phyloP scores from a whole-genome alignment of 768 basidiomycete species.

The Amanita fuliginea region DNA sequence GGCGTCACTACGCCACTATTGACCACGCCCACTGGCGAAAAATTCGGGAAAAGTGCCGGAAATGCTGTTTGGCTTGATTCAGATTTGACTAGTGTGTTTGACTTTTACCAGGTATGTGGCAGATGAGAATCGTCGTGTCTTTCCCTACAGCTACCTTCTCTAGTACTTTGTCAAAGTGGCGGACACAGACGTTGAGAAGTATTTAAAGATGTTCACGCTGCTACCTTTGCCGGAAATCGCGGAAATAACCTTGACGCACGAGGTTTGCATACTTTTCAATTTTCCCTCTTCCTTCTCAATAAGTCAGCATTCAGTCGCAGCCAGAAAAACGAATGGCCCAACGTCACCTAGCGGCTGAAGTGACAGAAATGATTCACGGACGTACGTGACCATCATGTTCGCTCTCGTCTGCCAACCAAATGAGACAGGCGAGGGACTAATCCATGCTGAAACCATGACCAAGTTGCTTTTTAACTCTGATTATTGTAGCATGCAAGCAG shows the following conservation, averaged over 20 bases:
- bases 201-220: conserved; percentile 78
- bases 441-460: conserved; percentile 30
- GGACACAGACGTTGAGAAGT: conserved; percentile 71
- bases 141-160: not conserved
- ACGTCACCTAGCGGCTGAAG: conserved; percentile 36
- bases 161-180: conserved; percentile 85
- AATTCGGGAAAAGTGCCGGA: conserved; percentile 96
- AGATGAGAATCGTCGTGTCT: conserved; percentile 2
- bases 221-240: conserved; percentile 54
- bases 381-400: conserved; percentile 14
- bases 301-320: conserved; percentile 14
- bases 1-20: conserved; percentile 93
- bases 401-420: conserved; percentile 1
- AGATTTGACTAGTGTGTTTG: conserved; percentile 70
- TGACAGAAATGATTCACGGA: conserved; percentile 41
- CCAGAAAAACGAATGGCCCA: conserved; percentile 39
- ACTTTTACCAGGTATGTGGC: conserved; percentile 79
- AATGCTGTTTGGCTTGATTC: conserved; percentile 91
- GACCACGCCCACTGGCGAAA: conserved; percentile 81
- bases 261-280: conserved; percentile 24
- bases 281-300: not conserved
- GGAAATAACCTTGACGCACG: conserved; percentile 31
- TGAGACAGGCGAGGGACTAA: conserved; percentile 25
- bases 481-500: conserved; percentile 35
- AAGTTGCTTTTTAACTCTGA: conserved; percentile 33